Conservation (phyloP, 78 protist genomes). For the Fonticula alba region DNA sequence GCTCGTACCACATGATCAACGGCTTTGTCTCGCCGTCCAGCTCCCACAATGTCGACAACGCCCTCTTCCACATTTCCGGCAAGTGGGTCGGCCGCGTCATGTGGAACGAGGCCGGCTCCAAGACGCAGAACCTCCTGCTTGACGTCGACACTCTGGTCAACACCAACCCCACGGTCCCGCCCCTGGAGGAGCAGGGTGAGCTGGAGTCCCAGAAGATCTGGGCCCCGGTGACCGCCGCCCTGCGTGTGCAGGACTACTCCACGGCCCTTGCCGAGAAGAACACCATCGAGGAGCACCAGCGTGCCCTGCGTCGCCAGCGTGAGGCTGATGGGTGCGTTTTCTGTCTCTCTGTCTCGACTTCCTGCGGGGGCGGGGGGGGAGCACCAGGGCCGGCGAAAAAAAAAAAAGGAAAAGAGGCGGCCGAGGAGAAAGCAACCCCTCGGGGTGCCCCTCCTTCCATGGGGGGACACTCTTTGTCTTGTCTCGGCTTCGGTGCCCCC, state of each 20-base stretch:
- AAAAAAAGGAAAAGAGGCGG: too few relatives aligned
- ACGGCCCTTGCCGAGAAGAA: background rate
- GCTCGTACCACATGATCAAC: background rate
- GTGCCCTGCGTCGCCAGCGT: too few relatives aligned
- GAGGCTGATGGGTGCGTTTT: too few relatives aligned
- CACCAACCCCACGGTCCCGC: background rate
- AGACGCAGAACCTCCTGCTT: background rate
- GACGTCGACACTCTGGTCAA: background rate
- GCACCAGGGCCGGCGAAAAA: too few relatives aligned
- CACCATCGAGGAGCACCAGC: constrained; percentile 5
- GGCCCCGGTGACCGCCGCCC: background rate
- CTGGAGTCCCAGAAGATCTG: background rate
- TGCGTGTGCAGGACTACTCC: background rate
- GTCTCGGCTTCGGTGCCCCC: too few relatives aligned
- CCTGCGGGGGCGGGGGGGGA: too few relatives aligned
- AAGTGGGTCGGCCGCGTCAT: background rate
- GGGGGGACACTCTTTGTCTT: too few relatives aligned
- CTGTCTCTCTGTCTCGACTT: too few relatives aligned
- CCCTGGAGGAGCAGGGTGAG: background rate
- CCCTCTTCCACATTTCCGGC: background rate
- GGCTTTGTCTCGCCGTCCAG: too few relatives aligned
- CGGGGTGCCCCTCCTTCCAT: too few relatives aligned
- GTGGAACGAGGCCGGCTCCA: background rate
- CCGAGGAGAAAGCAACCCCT: too few relatives aligned
- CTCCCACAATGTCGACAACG: background rate